A percentile compares a stretch with the other conserved stretches of the same genome.
Conservation (phyloP, 164 flowering plant genomes). For the Tinospora cordifolia region DNA sequence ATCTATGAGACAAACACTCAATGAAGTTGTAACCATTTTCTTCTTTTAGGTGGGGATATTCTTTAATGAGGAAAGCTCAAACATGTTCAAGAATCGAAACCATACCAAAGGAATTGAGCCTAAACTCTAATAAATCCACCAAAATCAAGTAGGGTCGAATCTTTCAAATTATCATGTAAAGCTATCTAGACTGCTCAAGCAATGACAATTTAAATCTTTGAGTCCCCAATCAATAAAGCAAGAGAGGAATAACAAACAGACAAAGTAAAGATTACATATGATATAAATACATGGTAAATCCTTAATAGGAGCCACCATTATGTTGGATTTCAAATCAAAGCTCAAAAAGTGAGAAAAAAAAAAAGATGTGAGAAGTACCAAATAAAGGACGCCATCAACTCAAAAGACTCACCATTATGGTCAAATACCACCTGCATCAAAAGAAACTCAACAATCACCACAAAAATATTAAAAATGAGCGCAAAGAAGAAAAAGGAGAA, state of each 20-base stretch:
- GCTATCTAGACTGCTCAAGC: neutral
- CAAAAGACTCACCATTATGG: slow-evolving; percentile 71
- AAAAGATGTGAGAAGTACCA: slow-evolving; percentile 6
- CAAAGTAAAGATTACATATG: neutral
- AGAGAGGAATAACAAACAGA: neutral
- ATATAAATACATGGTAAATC: neutral
- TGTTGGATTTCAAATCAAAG: neutral
- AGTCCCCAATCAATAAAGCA: neutral
- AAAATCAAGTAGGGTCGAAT: neutral
- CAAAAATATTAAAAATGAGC: neutral
- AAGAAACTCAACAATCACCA: slow-evolving; percentile 12
- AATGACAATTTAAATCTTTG: neutral
- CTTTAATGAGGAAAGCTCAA: neutral
- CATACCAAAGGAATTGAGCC: neutral
- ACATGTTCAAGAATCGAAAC: neutral
- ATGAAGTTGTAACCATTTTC: too few relatives aligned
- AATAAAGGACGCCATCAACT: slow-evolving; percentile 8
- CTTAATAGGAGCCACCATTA: neutral
- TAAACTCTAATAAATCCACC: neutral
- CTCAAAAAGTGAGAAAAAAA: neutral
- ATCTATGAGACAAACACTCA: too few relatives aligned
- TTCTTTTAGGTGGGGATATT: too few relatives aligned
- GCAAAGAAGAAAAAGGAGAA: neutral
- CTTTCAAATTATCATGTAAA: neutral
- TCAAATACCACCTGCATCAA: slow-evolving; percentile 89